phyloP scores from a whole-genome alignment of 352 stramenopile genomes.

The Phytopythium chamaehyphon region DNA sequence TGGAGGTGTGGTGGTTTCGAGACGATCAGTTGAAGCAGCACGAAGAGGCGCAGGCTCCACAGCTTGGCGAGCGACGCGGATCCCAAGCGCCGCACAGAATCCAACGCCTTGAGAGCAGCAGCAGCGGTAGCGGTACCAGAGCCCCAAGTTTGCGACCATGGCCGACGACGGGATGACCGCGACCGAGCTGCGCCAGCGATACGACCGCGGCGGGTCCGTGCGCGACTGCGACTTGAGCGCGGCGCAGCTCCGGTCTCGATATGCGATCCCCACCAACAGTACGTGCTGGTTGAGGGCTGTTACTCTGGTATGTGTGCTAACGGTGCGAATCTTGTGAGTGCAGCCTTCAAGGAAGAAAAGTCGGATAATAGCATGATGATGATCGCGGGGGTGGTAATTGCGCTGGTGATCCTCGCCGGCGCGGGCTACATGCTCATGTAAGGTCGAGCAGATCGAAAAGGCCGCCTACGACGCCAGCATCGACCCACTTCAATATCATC shows the following conservation, averaged over 20 bases:
- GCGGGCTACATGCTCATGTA: constrained; percentile 54
- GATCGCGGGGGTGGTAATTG: constrained; percentile 42
- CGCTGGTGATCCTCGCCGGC: constrained; percentile 44
- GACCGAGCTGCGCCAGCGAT: constrained; percentile 66
- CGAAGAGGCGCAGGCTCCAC: too few relatives aligned
- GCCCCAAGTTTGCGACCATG: too few relatives aligned
- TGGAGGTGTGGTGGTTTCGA: too few relatives aligned
- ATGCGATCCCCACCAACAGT: constrained; percentile 83
- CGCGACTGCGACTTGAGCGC: constrained; percentile 76
- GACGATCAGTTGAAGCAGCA: too few relatives aligned
- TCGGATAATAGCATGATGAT: constrained; percentile 40
- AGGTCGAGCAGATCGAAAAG: not conserved
- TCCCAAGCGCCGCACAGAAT: not conserved
- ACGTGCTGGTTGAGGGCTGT: constrained; percentile 12
- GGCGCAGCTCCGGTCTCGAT: constrained; percentile 69
- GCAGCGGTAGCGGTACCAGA: not conserved
- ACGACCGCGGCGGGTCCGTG: constrained; percentile 68
- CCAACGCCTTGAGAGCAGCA: not conserved
- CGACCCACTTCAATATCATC: too few relatives aligned
- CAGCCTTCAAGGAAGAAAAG: constrained; percentile 68
- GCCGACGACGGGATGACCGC: constrained; percentile 60
- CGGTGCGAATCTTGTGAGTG: not conserved
- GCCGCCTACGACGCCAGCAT: too few relatives aligned
- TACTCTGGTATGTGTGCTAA: not conserved
- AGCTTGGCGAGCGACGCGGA: too few relatives aligned